Evolutionary conservation across 2,329 filamentous ascomycete genomes (phyloP), one percentile per base, ranked within the genome.

Genomic region (Trichoderma afroharzianum): DNA sequence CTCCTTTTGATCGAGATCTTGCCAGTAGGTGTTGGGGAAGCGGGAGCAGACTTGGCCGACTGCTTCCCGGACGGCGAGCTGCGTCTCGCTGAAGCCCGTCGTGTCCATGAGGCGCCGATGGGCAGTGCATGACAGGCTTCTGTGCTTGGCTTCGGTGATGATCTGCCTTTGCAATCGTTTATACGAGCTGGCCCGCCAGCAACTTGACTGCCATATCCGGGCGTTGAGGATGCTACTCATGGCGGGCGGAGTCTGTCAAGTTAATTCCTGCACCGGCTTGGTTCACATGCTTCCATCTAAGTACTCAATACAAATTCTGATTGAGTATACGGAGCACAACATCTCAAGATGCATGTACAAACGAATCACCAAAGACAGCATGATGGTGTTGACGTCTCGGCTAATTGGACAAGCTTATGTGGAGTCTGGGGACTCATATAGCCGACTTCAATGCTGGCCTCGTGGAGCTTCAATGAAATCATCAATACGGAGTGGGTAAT

Each of bases 21-120:
- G 90, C 93, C 92, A 95, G 81, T 95, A 95, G 12, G 88, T 86
- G 75, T 93, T 91, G 18, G 92, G 88, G 73, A 93, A 95, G 11
- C 88, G 84, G 2, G 89, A 83, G 79, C 92, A 95, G 30, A 95
- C 85, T 28, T 91, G 88, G 3, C 83, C 81, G 24, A 95, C 86
- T 0, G 92, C 90, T 72, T 94, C 90, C 43, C 92, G 87, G 4
- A 95, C 92, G 67, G 87, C 89, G 59, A 94, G 77, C 76, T 95
- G 92, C 63, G 90, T 90, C 58, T 93, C 89, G 0, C 89, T 91
- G 81, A 95, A 94, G 30, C 90, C 89, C 1, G 88, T 88, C 43
- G 87, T 89, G 74, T 93, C 90, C 92, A 95, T 94, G 68, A 94
- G 82, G 0, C 73, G 73, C 6, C 76, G 76, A 9, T 71, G 50